These are phyloP conservation scores for Rhynchosporium agropyri DNA, from an alignment of 2,329 filamentous ascomycete species.

Conservation along the genomic window DNA sequence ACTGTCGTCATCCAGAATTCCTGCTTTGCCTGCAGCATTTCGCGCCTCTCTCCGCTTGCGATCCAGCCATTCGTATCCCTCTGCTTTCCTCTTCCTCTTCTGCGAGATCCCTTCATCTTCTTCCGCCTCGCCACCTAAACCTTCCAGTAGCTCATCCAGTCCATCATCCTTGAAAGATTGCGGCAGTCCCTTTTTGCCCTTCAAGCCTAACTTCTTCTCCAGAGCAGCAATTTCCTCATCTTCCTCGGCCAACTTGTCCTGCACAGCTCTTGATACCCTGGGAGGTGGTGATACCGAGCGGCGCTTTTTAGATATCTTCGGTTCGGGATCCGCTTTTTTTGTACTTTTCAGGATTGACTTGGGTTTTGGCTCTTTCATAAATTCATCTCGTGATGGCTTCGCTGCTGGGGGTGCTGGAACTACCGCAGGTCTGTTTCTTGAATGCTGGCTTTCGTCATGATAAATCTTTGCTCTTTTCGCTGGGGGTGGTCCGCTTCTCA, in stretches of 20 bases:
- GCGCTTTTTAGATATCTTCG: conserved; percentile 1
- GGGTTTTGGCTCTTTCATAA: conserved; percentile 23
- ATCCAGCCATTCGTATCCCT: conserved; percentile 63
- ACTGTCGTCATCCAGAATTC: conserved; percentile 26
- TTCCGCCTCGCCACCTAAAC: conserved; percentile 54
- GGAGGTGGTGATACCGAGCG: conserved; percentile 30
- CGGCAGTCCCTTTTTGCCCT: conserved; percentile 70
- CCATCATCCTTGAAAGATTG: conserved; percentile 81
- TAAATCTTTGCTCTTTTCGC: conserved; percentile 36
- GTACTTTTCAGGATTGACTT: conserved; percentile 40
- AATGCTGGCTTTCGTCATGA: conserved; percentile 18
- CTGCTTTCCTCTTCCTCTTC: conserved; percentile 59
- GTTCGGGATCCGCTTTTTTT: conserved; percentile 30
- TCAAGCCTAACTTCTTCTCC: conserved; percentile 85
- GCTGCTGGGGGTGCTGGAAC: conserved; percentile 11
- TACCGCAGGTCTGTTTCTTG: conserved; percentile 5
- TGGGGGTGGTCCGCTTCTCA: conserved; percentile 35
- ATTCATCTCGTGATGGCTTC: conserved; percentile 1
- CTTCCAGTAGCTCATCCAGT: conserved; percentile 75
- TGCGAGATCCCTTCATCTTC: conserved; percentile 50
- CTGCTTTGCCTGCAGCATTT: conserved; percentile 19
- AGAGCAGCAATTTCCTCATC: conserved; percentile 86
- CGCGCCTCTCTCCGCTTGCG: conserved; percentile 56
- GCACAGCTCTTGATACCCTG: conserved; percentile 46
- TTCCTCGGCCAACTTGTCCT: conserved; percentile 72